Conservation (phyloP, 495 filamentous ascomycete species). For the Penicillium lagena region DNA sequence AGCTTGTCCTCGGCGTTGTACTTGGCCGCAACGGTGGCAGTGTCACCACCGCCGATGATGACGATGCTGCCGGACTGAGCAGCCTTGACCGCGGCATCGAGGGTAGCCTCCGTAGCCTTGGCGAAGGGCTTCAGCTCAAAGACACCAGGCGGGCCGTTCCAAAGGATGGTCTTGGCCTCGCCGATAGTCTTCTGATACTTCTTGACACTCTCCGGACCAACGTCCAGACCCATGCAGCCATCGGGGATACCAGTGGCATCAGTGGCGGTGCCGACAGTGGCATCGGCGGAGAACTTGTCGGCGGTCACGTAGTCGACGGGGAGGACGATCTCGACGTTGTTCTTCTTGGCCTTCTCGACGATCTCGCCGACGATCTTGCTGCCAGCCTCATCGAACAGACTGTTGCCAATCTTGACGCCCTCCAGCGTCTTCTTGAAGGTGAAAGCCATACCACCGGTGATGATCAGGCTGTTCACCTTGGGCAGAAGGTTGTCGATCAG, state of each 20-base stretch:
- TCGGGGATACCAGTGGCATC: constrained; percentile 89
- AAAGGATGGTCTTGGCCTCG: constrained; percentile 92
- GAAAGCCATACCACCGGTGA: constrained; percentile 98
- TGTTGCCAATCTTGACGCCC: constrained; percentile 82
- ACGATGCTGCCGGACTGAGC: constrained; percentile 79
- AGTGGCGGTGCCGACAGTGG: constrained; percentile 72
- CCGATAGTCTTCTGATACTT: constrained; percentile 79
- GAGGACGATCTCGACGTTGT: constrained; percentile 89
- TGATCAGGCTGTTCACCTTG: constrained; percentile 94
- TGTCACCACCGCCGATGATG: constrained; percentile 98
- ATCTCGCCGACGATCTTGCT: constrained; percentile 86
- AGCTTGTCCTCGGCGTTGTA: constrained; percentile 93
- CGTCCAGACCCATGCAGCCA: constrained; percentile 96
- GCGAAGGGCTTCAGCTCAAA: constrained; percentile 97
- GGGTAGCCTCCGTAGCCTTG: constrained; percentile 79
- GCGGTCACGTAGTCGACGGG: constrained; percentile 94
- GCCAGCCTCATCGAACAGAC: constrained; percentile 89
- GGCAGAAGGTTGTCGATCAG: constrained; percentile 97
- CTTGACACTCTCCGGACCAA: constrained; percentile 79
- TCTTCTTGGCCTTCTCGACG: constrained; percentile 92
- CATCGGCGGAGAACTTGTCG: constrained; percentile 88
- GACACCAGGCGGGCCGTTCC: constrained; percentile 96
- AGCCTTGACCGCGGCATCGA: constrained; percentile 78
- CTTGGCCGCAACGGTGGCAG: constrained; percentile 95
- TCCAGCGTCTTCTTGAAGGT: constrained; percentile 99